Evolutionary conservation across 2,329 filamentous ascomycete species (phyloP).

Genomic region (Apiospora rasikravindrae): DNA sequence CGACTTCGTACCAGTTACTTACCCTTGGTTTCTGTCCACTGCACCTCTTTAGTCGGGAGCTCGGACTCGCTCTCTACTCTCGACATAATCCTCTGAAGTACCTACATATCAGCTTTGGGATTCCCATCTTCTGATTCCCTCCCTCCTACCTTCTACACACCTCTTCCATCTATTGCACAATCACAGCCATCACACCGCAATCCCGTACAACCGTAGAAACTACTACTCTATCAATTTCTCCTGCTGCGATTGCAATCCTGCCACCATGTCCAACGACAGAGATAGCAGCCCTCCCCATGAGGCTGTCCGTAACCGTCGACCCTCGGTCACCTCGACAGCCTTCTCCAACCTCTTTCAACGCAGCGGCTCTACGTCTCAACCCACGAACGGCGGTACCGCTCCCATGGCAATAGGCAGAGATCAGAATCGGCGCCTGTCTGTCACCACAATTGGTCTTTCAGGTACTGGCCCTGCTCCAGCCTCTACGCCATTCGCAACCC

Average conservation of each 20-base stretch:
- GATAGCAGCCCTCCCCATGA: constrained; percentile 32
- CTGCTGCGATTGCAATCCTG: background rate
- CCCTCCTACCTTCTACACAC: background rate
- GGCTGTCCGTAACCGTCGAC: constrained; percentile 50
- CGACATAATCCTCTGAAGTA: constrained; percentile 2
- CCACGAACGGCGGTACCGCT: constrained; percentile 36
- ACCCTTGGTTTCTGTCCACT: background rate
- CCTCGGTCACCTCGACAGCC: constrained; percentile 62
- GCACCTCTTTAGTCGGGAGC: background rate
- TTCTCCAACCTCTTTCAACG: constrained; percentile 65
- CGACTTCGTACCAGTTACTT: constrained; percentile 8
- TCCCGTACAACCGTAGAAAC: background rate
- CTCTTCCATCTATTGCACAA: background rate
- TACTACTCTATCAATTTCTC: background rate
- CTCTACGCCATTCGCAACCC: constrained; percentile 52
- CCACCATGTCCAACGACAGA: constrained; percentile 39
- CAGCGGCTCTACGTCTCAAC: constrained; percentile 56
- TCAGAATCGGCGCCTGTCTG: constrained; percentile 72
- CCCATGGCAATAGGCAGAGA: constrained; percentile 36
- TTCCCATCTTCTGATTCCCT: background rate
- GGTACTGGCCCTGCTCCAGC: constrained; percentile 67
- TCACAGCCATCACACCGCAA: background rate
- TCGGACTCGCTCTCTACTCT: constrained; percentile 5
- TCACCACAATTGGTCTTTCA: constrained; percentile 76
- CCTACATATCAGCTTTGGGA: constrained; percentile 13